Evolutionary conservation across 768 basidiomycete species (phyloP), one percentile per base, ranked within the genome.

Genomic region (Gautieria morchelliformis): DNA sequence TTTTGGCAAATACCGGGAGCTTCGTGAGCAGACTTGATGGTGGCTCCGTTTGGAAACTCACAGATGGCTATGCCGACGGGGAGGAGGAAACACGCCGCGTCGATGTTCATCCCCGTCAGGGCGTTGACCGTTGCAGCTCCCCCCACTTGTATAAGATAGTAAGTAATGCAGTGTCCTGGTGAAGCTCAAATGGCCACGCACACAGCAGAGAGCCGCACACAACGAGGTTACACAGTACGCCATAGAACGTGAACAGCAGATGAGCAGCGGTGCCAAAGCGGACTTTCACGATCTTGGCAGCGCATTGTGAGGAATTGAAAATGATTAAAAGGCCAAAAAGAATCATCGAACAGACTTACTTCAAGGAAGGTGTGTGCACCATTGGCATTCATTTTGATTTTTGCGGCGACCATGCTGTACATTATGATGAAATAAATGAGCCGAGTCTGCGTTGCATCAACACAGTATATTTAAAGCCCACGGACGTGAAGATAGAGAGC

Each of bases 381-480:
- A 35, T 80, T 80, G 0, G 80, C 81, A 51, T 82, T 82, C 71
- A 74, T 75, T 65, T 83, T 84, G 11, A 82, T 75, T 63, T 80
- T 78, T 1, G 78, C 75, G 32, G 79, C 79, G 5, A 80, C 65
- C 57, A 37, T 64, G 53, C 65, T 55, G 27, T 5, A 27, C 27
- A 27, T 27, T 2, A 27, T 5, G 27, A 27, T 27, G 27, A 27
- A 5, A 27, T 41, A 2, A 42, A 44, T n/a, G 17, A 40, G 24
- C 20, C 12, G 40, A 41, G 40, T 41, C n/a, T 41, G 14, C 12
- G 40, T 4, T 12, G 4, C 42, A 15, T 10, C 14, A 27, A 27
- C 5, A 5, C 27, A 27, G 5, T 59, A 62, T 63, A 44, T 62
- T 62, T 19, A 64, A 63, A 37, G 44, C 5, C 11, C 5, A 44